Percentiles rank a stretch among this genome's conserved stretches.
Conservation (phyloP, 768 basidiomycete genomes). For the Termitomyces sp. region DNA sequence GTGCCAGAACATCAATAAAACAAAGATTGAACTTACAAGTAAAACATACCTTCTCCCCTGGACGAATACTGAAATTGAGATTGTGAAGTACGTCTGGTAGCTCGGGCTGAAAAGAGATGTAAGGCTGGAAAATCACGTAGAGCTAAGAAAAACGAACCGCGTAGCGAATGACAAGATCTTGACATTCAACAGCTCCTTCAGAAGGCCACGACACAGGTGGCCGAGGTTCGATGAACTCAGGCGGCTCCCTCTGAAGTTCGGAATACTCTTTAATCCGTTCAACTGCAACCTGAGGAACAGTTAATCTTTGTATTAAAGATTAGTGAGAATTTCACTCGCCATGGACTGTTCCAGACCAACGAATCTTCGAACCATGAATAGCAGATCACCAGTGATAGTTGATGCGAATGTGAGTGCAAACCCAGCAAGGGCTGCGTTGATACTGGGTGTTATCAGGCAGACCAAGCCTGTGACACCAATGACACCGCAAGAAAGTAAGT, state of each 20-base stretch:
- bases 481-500: slow-evolving; percentile 68
- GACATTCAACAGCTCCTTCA: slow-evolving; percentile 62
- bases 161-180: slow-evolving; percentile 75
- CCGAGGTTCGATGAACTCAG: slow-evolving; percentile 86
- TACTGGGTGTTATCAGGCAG: slow-evolving; percentile 62
- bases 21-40: not conserved
- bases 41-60: slow-evolving; percentile 68
- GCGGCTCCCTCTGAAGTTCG: slow-evolving; percentile 69
- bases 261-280: slow-evolving; percentile 93
- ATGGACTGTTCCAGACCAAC: slow-evolving; percentile 90
- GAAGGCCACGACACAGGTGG: slow-evolving; percentile 80
- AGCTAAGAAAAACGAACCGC: slow-evolving; percentile 47
- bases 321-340: slow-evolving; percentile 38
- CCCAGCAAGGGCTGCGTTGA: slow-evolving; percentile 80
- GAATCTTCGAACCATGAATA: slow-evolving; percentile 72
- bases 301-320: not conserved
- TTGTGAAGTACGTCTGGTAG: slow-evolving; percentile 83
- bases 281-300: slow-evolving; percentile 57
- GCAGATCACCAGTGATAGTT: slow-evolving; percentile 67
- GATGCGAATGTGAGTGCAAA: slow-evolving; percentile 85
- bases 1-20: not conserved
- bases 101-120: slow-evolving; percentile 53
- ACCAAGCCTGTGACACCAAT: slow-evolving; percentile 71
- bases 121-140: not conserved
- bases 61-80: slow-evolving; percentile 67